These are phyloP conservation scores for Puccinia hordei DNA, from an alignment of 1,284 basidiomycete species.

Conservation along the genomic window DNA sequence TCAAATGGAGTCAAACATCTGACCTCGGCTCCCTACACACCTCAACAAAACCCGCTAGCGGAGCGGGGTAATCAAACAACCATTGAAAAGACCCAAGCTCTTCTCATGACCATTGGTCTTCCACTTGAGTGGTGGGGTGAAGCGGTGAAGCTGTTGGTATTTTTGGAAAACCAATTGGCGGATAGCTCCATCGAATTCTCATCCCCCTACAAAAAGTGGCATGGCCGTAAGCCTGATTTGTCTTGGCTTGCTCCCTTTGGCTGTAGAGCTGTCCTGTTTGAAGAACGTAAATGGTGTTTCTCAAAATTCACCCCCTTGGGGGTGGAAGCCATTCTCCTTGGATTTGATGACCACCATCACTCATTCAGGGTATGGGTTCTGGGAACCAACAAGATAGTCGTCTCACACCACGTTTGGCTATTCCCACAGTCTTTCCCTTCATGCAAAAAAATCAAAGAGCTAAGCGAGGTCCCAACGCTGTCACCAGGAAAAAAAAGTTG, in stretches of 20 bases:
- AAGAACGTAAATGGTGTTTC: neutral
- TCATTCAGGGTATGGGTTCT: neutral
- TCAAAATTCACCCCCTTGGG: neutral
- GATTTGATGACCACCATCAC: neutral
- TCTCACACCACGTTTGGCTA: too few species aligned
- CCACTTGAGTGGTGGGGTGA: neutral
- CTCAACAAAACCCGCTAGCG: constrained; percentile 35
- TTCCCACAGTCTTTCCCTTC: too few species aligned
- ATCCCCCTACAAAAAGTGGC: constrained; percentile 12
- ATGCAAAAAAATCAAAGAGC: too few species aligned
- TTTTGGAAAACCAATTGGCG: neutral
- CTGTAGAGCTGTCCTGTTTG: neutral
- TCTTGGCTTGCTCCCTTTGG: constrained; percentile 1
- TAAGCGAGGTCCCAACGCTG: too few species aligned
- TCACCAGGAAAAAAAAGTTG: too few species aligned
- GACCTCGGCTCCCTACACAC: constrained; percentile 24
- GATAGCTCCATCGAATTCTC: neutral
- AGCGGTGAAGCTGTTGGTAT: neutral
- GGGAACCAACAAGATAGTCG: neutral
- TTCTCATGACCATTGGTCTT: neutral
- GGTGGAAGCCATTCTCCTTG: neutral
- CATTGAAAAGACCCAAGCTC: constrained; percentile 7
- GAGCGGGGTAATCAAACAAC: too few species aligned
- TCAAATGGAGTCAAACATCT: constrained; percentile 2
- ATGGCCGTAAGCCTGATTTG: neutral